A percentile compares a stretch with the other conserved stretches of the same genome.
These are phyloP conservation scores for Amanita exitialis DNA, from an alignment of 768 basidiomycete species.

Conservation along the genomic window DNA sequence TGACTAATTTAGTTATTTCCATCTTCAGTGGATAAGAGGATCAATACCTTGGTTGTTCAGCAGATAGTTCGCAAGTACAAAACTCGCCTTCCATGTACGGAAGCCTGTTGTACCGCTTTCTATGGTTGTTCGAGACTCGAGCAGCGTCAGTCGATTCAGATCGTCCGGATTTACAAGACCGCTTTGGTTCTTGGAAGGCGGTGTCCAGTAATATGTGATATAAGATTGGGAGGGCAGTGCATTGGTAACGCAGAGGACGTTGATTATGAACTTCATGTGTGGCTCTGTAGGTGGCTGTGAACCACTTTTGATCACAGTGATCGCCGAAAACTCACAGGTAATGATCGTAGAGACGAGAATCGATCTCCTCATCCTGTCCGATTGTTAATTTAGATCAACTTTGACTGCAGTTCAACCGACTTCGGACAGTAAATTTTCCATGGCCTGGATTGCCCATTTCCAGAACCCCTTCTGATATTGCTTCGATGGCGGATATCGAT, in stretches of 20 bases:
- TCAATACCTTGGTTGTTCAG: conserved; percentile 42
- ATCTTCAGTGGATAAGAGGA: neutral
- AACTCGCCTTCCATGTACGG: conserved; percentile 71
- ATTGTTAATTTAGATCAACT: neutral
- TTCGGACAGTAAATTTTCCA: conserved; percentile 41
- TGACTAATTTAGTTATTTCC: conserved; percentile 12
- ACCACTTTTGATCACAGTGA: too few species aligned
- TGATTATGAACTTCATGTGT: neutral
- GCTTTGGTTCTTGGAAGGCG: conserved; percentile 3
- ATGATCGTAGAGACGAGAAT: conserved; percentile 53
- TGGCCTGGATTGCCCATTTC: conserved; percentile 54
- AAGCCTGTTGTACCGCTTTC: conserved; percentile 74
- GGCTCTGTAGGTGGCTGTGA: neutral
- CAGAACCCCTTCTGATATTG: conserved; percentile 60
- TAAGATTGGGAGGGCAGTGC: conserved; percentile 44
- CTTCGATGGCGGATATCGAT: conserved; percentile 48
- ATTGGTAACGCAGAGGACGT: conserved; percentile 14
- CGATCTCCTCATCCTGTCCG: conserved; percentile 48
- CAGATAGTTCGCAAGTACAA: conserved; percentile 53
- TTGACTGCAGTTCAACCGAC: conserved; percentile 22
- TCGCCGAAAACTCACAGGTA: conserved; percentile 41
- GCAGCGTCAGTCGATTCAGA: conserved; percentile 42
- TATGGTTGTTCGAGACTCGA: conserved; percentile 66
- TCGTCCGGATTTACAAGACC: conserved; percentile 12
- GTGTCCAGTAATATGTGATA: conserved; percentile 56